Evolutionary conservation across 495 filamentous ascomycete genomes (phyloP), one percentile per base, ranked within the genome.

Genomic region (Alectoria sarmentosa): DNA sequence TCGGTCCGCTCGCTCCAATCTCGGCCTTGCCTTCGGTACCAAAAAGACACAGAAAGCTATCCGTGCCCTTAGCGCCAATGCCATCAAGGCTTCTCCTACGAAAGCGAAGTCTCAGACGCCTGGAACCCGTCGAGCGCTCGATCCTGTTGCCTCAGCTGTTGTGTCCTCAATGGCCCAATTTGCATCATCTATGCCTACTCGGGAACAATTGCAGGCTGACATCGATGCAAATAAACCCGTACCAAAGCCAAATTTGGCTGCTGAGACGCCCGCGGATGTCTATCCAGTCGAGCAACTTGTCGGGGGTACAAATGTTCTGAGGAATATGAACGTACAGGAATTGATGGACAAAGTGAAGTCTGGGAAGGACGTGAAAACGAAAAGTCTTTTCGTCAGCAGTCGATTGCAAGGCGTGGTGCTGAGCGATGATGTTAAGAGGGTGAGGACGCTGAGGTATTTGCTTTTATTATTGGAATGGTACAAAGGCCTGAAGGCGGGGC

Each of bases 1-100:
- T 79, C 80, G 71, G 23, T 66, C 75, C 28, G 67, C 69, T 57
- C 84, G 84, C 66, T 86, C 83, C 54, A 83, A 85, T 42, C 87
- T 98, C 8, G 94, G 91, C 66, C 84, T 90, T 70, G 86, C 88
- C 58, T 98, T 98, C 77, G 95, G 94, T 67, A 96, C 91, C 41
- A 95, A 91, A 78, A 95, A 95, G 77, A 86, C 95, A 4, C 88
- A 89, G 79, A 96, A 96, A 76, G 88, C 88, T 3, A 85, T 93
- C 65, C 83, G 82, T 34, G 86, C 87, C 39, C 77, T 88, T 58
- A 87, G 89, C 30, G 85, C 90, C 71, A 96, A 96, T 68, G 89
- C 90, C 46, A 90, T 96, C 60, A 44, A 49, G 28, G 75, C 76
- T 37, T 77, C 78, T 30, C 74, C 75, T 10, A 77, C 78, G 39